Conservation (phyloP, 169 alveolate genomes). For the Amoebophrya sp. region DNA sequence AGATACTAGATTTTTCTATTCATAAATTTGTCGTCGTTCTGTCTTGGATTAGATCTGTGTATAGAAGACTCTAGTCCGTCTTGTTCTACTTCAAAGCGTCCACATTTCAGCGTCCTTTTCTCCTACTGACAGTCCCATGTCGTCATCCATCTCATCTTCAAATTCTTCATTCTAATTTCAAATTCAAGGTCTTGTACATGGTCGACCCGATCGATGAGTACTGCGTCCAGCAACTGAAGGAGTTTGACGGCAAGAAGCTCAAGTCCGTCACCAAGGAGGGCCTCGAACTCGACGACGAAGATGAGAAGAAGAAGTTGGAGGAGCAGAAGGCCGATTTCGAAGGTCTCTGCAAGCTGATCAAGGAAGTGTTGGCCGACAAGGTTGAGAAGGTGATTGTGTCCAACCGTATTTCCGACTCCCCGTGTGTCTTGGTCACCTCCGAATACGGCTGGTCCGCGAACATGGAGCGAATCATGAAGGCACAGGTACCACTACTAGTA, state of each 20-base stretch:
- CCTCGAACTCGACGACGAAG: slow-evolving; percentile 90
- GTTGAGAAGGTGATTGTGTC: slow-evolving; percentile 96
- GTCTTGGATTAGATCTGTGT: no score
- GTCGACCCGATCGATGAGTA: slow-evolving; percentile 99
- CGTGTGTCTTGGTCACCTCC: slow-evolving; percentile 96
- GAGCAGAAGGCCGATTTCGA: slow-evolving; percentile 92
- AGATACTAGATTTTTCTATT: no score
- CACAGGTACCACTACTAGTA: no score
- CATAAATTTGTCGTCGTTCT: no score
- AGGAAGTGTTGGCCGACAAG: slow-evolving; percentile 97
- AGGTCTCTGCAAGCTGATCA: slow-evolving; percentile 92
- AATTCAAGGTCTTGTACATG: slow-evolving; percentile 80
- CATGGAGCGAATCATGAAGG: slow-evolving; percentile 99
- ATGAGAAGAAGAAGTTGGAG: slow-evolving; percentile 94
- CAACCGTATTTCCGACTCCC: slow-evolving; percentile 93
- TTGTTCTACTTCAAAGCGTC: no score
- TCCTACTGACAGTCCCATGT: no score
- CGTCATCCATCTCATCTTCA: no score
- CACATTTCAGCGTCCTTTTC: no score
- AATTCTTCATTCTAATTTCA: no score
- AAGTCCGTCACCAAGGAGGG: slow-evolving; percentile 97
- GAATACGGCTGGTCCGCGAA: slow-evolving; percentile 99
- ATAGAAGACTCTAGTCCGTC: no score
- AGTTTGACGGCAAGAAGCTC: slow-evolving; percentile 94
- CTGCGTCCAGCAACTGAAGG: slow-evolving; percentile 94